Evolutionary conservation across 179 eudicot species (phyloP), one percentile per base, ranked within the genome.

Genomic region (Spinacia oleracea): DNA sequence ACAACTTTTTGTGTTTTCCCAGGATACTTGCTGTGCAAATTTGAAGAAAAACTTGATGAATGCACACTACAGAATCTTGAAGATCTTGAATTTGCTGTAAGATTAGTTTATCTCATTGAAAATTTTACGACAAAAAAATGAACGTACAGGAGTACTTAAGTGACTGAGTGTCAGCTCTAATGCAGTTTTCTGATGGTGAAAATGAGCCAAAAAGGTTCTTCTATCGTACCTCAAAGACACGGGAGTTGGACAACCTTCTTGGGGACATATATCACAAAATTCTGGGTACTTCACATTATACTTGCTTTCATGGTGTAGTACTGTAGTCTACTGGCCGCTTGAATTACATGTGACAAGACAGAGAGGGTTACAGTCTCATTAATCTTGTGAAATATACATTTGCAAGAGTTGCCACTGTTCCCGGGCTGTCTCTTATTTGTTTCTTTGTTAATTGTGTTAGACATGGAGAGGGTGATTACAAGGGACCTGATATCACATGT

Each of bases 221-320:
- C 88, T 96, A 96, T 81, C 97, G 85, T 71, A 91, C 98, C 73
- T 87, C 91, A 73, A 96, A 92, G 88, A 96, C 99, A 74, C 80
- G 91, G 82, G 99, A 96, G 77, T 81, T 96, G 87, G 99, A 96
- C 85, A 86, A 84, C 80, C 87, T 96, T 83, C 89, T 96, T 27
- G 99, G 99, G 74, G 99, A 96, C 83, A 89, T 96, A 80, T 94
- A 93, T 89, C 99, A 96, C 83, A 96, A 96, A 82, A 92, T 96
- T 80, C 85, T 96, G 64, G 99, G 99, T 96, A 67, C 60, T 29
- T 68, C 25, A 68, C 42, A 42, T 53, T 65, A 20, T 43, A 18
- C 72, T 75, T 73, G 72, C 53, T 40, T 76, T 45, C 73, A 62
- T 83, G 71, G 80, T 84, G 66, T 35, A 48, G 18, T 74, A 60